A percentile compares a stretch with the other conserved stretches of the same genome.
These are phyloP conservation scores for Vicia villosa DNA, from an alignment of 306 rosid genomes.

Conservation along the genomic window DNA sequence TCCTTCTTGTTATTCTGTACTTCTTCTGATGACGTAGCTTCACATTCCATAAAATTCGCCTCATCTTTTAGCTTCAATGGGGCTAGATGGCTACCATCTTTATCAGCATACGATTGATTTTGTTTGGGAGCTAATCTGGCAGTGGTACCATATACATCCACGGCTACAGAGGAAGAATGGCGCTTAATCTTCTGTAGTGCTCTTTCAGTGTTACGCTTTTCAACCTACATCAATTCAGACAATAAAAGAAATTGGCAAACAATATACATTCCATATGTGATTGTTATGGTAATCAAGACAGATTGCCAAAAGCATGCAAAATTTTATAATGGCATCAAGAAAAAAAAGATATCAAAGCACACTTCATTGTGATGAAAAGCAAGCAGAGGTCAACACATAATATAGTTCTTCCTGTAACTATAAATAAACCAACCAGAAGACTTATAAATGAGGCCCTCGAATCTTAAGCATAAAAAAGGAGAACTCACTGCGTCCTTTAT, in stretches of 20 bases:
- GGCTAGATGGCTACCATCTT: conserved; percentile 32
- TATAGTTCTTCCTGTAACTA: conserved; percentile 7
- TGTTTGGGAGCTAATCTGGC: conserved; percentile 37
- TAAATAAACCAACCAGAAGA: conserved; percentile 7
- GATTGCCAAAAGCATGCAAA: not conserved
- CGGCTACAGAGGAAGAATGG: too few relatives aligned
- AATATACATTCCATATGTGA: not conserved
- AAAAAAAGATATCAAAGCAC: too few relatives aligned
- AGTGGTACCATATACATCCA: conserved; percentile 51
- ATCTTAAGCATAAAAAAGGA: conserved; percentile 8
- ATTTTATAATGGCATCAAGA: too few relatives aligned
- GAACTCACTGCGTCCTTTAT: too few relatives aligned
- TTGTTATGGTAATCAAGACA: not conserved
- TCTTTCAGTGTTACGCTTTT: conserved; percentile 59
- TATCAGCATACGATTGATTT: too few relatives aligned
- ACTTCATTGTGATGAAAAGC: too few relatives aligned
- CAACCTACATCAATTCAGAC: conserved; percentile 57
- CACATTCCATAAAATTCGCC: conserved; percentile 37
- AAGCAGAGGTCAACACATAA: too few relatives aligned
- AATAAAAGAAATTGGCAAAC: conserved; percentile 25
- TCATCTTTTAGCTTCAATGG: conserved; percentile 47
- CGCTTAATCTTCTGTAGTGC: conserved; percentile 63
- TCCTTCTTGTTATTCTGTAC: too few relatives aligned
- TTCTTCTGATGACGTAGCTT: too few relatives aligned
- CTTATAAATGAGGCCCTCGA: not conserved